Base-by-base conservation (phyloP, 208 protist species). In the Histomonas meleagridis region DNA sequence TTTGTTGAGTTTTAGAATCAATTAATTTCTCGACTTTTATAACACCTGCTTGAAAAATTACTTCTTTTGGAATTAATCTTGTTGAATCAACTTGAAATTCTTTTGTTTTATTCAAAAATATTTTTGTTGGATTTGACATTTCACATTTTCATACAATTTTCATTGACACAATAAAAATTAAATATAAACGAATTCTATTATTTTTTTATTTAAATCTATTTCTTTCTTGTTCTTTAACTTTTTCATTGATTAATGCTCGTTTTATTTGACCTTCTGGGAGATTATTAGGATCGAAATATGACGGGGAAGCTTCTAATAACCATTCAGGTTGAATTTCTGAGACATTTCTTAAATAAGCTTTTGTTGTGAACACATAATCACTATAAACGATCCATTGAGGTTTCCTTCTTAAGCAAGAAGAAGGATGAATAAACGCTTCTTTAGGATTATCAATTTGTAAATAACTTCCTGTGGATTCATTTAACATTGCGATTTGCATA, bases 241-340 rank as follows among this genome's bases (percentile, higher is more conserved):
- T n/a, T n/a, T n/a, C n/a, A n/a, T n/a, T n/a, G n/a, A n/a, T 51
- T 3, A 81, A 23, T 28, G 35, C 35, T 32, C 32, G 14, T 51
- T 81, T 81, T 18, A 81, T 81, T 35, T 60, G 5, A 43, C 53
- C 79, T 40, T 38, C 10, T 65, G 79, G 32, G 12, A 60, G 38
- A 12, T 55, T 55, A 62, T 91, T 28, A 21, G 53, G 26, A 60
- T 60, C 53, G 38, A 91, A 91, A 40, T 60, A 91, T n/a, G 12
- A 18, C 14, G 79, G 79, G 14, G 43, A 55, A 32, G 53, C 46
- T 12, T 91, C 49, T 0, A 91, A 60, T 21, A 91, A 10, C 79
- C 79, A 91, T 46, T 51, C 21, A 14, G 46, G 49, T 91, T 91
- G 43, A 26, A 91, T 91, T 16, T 55, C 79, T 62, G n/a, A 48